Evolutionary conservation across 73 alveolate species (phyloP), one percentile per base, ranked within the genome.

Genomic region (Effrenium voratum): DNA sequence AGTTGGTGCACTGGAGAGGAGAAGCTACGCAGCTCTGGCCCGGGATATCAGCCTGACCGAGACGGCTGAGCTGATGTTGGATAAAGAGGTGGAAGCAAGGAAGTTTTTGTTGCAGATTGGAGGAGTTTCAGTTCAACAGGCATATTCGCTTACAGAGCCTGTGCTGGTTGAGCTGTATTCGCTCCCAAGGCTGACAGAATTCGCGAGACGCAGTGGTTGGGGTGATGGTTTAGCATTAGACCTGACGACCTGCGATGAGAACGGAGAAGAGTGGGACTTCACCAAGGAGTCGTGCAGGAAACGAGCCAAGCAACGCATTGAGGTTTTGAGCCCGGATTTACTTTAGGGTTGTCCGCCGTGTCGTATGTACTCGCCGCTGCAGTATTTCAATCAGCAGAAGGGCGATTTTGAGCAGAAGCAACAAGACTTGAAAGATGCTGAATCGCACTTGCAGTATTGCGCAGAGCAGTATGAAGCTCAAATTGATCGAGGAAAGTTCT

Each of bases 391-490:
- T 30, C 6, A 1, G 44, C 19, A 30, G 43, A 76, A 40, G 0
- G 19, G 0, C 5, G 87, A 76, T 24, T 40, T 41, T 0, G 60
- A 1, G 43, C 44, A 76, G 59, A 12, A 2, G 1, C 41, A n/a
- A 5, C 0, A 0, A 36, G 87, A 40, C 3, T 40, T 45, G 77
- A 55, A 28, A 34, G 72, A 82, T 2, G 93, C 40, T 15, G 47
- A 34, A 3, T 1, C 28, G 5, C 93, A 82, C n/a, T 28, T 82
- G 1, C 34, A 82, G 72, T 55, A 28, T 38, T 82, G 93, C 32
- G 70, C 16, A 50, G 93, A 82, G 41, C 72, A 47, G 36, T 82
- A 82, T 55, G 72, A 82, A 28, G 26, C n/a, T 3, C 94, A 86
- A 83, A 63, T 86, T 44, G 45, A 24, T 0, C 15, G 79, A 4